Evolutionary conservation across 768 basidiomycete genomes (phyloP).

Genomic region (Trametes cingulata): DNA sequence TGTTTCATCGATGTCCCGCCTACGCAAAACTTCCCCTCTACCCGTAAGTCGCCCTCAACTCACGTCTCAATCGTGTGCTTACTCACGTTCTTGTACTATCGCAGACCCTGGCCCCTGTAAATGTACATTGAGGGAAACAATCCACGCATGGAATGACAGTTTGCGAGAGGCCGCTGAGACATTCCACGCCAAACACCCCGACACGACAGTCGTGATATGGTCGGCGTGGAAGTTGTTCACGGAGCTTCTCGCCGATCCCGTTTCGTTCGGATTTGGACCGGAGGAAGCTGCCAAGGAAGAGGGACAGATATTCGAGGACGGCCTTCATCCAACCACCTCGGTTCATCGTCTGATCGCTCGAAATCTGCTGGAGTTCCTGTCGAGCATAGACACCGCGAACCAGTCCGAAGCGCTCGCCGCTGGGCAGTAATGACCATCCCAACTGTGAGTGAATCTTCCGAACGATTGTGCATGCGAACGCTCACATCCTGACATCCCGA

Average conservation of each 20-base stretch:
- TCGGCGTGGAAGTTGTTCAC: constrained; percentile 49
- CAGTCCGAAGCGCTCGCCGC: not conserved
- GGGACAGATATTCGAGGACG: constrained; percentile 51
- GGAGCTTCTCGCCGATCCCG: constrained; percentile 49
- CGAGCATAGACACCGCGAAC: too few species aligned
- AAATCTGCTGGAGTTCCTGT: constrained; percentile 39
- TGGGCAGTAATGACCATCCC: not conserved
- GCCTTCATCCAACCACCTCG: constrained; percentile 51
- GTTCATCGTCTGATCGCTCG: constrained; percentile 50
- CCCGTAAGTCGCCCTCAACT: too few species aligned
- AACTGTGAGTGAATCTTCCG: too few species aligned
- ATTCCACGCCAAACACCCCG: constrained; percentile 45
- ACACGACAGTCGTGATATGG: constrained; percentile 49
- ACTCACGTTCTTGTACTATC: too few species aligned
- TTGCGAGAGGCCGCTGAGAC: constrained; percentile 33
- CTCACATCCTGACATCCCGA: too few species aligned
- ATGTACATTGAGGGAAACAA: not conserved
- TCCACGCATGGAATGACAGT: constrained; percentile 45
- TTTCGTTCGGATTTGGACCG: constrained; percentile 38
- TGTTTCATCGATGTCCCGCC: constrained; percentile 62
- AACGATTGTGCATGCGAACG: too few species aligned
- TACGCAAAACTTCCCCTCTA: constrained; percentile 45
- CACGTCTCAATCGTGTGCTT: too few species aligned
- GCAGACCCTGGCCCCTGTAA: too few species aligned
- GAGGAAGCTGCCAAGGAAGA: constrained; percentile 35